Base-by-base conservation (phyloP, 805 yeast species). In the Wilhelminamyces savonicus region DNA sequence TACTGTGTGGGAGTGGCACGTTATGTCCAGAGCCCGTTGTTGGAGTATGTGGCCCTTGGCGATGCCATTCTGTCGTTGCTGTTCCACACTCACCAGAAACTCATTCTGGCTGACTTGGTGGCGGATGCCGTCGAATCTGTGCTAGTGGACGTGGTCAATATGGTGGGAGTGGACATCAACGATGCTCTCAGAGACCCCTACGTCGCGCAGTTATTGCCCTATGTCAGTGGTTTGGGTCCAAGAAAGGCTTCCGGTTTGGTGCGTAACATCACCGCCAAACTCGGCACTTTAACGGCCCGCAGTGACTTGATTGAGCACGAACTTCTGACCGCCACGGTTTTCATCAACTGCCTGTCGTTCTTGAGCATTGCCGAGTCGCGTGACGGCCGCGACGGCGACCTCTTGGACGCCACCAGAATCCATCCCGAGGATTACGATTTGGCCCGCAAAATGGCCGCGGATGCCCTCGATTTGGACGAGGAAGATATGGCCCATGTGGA, bases 391-490 rank as follows among this genome's bases (percentile, higher is more conserved):
- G 78, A 77, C 35, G 62, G 74, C n/a, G 97, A 90, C 48, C 66
- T 82, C 24, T 69, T 92, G 43, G 99, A 92, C 55, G 88, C 92
- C 29, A 92, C 98, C 0, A 75, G 98, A 61, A 87, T 92, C 27
- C 99, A 92, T 48, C 97, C 97, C 6, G 97, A 92, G 57, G 99
- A 92, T 59, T 92, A 92, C 54, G 95, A 85, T 40, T 69, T 92
- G 43, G 97, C 97, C 3, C 76, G 92, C 29, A 92, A 92, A 54
- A 92, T 92, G 88, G 97, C 97, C 6, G 92, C 95, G 2, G 98
- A 92, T 64, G 97, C 98, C 2, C 69, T 92, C 41, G 98, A 90
- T 52, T 71, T 88, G 40, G 96, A 87, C 46, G 98, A 94, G 47
- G 97, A 90, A 55, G 95, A 87, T 41, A 68, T 84, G 48, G 81